Base-by-base conservation (phyloP, 225 moss, liverwort and hornwort genomes). In the Physcomitrium patens region DNA sequence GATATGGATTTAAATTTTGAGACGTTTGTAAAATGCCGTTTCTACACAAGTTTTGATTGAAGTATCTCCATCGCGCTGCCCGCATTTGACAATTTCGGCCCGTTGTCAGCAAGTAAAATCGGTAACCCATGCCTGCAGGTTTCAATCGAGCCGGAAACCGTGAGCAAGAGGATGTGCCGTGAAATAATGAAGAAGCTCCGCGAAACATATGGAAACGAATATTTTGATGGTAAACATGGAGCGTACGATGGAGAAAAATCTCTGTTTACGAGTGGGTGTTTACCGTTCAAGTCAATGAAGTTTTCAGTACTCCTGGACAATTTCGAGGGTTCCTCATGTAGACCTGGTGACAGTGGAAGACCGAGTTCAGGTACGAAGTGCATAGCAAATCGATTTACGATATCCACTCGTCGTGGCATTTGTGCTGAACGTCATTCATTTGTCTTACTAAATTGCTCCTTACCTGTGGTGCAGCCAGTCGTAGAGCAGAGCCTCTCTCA, bases 181-280 rank as follows among this genome's bases (percentile, higher is more conserved):
- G 93, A 86, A 16, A 75, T 99, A 1, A 91, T 99, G 77, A 73
- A 44, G n/a, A 95, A 90, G 76, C 80, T 99, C 1, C 83, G 89
- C 15, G 91, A 90, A 31, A 94, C 95, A 0, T 95, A 74, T 23
- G 93, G 93, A 0, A 58, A 69, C 58, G 73, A 77, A 0, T 84
- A 89, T 67, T 84, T 88, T 16, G 81, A 78, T 14, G 91, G 91
- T 3, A 99, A 91, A 74, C 86, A 75, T n/a, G 95, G 91, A 10
- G 99, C 95, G 7, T 95, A 88, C 66, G 99, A 99, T n/a, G 99
- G 99, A 0, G 99, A 99, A 80, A 99, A 95, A 49, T 86, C 91
- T 0, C 79, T 88, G 8, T 99, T 95, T 60, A 99, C 91, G 7
- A 91, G 90, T 28, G 99, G 99, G 7, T 51, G 80, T 6, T 74